Percentiles rank a stretch among this genome's conserved stretches.
Evolutionary conservation across 805 yeast species (phyloP).

Genomic region (Spathaspora arborariae): DNA sequence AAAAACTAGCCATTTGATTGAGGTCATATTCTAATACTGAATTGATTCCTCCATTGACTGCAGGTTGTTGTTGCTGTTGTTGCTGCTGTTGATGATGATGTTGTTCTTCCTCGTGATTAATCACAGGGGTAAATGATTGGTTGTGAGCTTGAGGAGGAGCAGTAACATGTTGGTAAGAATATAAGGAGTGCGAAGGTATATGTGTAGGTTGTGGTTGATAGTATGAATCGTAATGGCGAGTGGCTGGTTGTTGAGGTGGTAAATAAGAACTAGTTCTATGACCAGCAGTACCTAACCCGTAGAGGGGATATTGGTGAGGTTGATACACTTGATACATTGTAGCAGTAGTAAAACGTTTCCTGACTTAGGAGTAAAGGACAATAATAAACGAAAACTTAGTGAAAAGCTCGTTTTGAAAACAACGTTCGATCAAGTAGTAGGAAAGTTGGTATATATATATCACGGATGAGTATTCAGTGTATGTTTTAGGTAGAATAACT

Average conservation of each 20-base stretch:
- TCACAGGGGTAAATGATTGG: conserved; percentile 1
- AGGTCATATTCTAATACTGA: conserved; percentile 78
- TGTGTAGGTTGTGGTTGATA: conserved; percentile 2
- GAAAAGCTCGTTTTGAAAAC: conserved; percentile 32
- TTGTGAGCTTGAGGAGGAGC: not conserved
- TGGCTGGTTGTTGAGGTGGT: conserved; percentile 8
- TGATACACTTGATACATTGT: conserved; percentile 5
- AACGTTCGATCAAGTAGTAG: not conserved
- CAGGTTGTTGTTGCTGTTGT: conserved; percentile 7
- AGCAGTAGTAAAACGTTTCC: not conserved
- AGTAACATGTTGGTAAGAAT: not conserved
- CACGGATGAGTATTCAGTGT: not conserved
- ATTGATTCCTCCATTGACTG: conserved; percentile 68
- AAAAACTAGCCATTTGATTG: conserved; percentile 72
- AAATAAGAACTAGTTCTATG: conserved; percentile 31
- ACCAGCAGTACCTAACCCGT: conserved; percentile 33
- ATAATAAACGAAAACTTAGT: conserved; percentile 31
- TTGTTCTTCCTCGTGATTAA: conserved; percentile 6
- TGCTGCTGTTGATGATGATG: no score
- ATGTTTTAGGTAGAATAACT: conserved; percentile 1
- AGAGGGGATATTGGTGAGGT: conserved; percentile 5
- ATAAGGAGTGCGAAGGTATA: not conserved
- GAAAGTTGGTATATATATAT: not conserved
- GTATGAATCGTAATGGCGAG: conserved; percentile 10
- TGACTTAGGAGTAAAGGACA: not conserved